A percentile compares a stretch with the other conserved stretches of the same genome.
These are phyloP conservation scores for Syzygium aromaticum DNA, from an alignment of 345 rosid genomes.

Conservation along the genomic window DNA sequence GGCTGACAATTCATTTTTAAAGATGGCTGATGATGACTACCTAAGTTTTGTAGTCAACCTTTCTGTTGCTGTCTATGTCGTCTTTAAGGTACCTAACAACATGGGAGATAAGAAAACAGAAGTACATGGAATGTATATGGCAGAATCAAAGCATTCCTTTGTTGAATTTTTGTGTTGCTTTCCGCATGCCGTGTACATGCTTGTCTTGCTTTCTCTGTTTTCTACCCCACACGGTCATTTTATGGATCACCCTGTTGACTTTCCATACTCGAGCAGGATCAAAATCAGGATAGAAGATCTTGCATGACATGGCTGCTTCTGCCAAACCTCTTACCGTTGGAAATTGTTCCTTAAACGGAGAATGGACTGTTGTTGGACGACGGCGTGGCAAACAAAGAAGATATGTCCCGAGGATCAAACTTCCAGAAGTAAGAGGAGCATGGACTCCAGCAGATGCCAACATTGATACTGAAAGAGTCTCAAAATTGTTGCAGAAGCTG, in stretches of 20 bases:
- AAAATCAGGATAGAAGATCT: not conserved
- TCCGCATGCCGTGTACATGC: not conserved
- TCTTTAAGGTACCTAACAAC: not conserved
- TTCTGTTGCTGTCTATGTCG: not conserved
- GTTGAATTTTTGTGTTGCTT: not conserved
- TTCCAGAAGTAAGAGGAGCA: constrained; percentile 21
- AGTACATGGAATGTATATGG: not conserved
- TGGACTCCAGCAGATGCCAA: constrained; percentile 54
- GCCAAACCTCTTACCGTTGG: constrained; percentile 21
- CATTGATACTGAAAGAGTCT: constrained; percentile 32
- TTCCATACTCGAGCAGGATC: not conserved
- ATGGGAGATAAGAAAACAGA: not conserved
- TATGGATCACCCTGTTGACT: not conserved
- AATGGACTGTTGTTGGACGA: constrained; percentile 73
- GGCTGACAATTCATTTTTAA: not conserved
- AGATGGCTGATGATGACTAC: not conserved
- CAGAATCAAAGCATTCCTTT: not conserved
- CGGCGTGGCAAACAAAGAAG: constrained; percentile 37
- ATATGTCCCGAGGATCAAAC: constrained; percentile 9
- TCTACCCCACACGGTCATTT: not conserved
- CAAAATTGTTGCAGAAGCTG: constrained; percentile 48
- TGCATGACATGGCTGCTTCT: constrained; percentile 27
- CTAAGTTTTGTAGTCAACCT: not conserved
- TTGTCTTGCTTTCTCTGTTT: not conserved
- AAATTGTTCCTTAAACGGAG: constrained; percentile 25